Conservation (phyloP, 1,284 basidiomycete genomes). For the Naganishia liquefaciens region DNA sequence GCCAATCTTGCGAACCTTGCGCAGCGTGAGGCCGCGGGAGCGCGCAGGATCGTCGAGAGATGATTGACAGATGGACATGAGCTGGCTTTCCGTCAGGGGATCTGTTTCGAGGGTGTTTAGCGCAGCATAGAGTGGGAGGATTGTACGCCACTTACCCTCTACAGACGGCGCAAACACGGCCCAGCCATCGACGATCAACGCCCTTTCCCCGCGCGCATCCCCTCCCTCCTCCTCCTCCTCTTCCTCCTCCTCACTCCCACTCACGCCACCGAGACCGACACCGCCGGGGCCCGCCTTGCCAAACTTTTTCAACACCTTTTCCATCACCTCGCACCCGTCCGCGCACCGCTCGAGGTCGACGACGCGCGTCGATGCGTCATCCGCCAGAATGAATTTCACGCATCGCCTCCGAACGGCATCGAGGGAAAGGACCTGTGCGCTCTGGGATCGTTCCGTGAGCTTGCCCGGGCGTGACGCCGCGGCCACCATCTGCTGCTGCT, state of each 20-base stretch:
- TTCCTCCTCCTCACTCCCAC: conserved; percentile 57
- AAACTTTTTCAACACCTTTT: conserved; percentile 83
- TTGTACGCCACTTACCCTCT: background rate
- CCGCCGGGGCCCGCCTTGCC: conserved; percentile 61
- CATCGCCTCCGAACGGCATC: conserved; percentile 77
- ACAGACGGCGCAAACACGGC: conserved; percentile 61
- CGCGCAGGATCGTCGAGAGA: conserved; percentile 77
- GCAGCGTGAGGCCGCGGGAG: conserved; percentile 77
- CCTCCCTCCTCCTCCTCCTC: conserved; percentile 56
- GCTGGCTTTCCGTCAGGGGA: conserved; percentile 76
- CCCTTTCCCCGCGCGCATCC: conserved; percentile 70
- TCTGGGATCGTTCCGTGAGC: background rate
- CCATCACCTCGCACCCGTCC: conserved; percentile 78
- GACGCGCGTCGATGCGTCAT: conserved; percentile 70
- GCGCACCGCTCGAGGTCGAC: conserved; percentile 76
- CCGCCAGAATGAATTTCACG: conserved; percentile 81
- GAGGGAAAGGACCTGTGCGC: conserved; percentile 59
- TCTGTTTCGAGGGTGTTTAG: conserved; percentile 51
- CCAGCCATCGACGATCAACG: conserved; percentile 82
- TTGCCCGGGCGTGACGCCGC: background rate
- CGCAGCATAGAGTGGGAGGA: background rate
- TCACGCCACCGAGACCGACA: conserved; percentile 37
- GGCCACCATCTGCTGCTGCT: background rate
- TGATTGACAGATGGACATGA: conserved; percentile 81
- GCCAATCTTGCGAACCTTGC: conserved; percentile 57